A percentile compares a stretch with the other conserved stretches of the same genome.
These are phyloP conservation scores for Neonectria hederae DNA, from an alignment of 2,329 filamentous ascomycete genomes.

Conservation along the genomic window DNA sequence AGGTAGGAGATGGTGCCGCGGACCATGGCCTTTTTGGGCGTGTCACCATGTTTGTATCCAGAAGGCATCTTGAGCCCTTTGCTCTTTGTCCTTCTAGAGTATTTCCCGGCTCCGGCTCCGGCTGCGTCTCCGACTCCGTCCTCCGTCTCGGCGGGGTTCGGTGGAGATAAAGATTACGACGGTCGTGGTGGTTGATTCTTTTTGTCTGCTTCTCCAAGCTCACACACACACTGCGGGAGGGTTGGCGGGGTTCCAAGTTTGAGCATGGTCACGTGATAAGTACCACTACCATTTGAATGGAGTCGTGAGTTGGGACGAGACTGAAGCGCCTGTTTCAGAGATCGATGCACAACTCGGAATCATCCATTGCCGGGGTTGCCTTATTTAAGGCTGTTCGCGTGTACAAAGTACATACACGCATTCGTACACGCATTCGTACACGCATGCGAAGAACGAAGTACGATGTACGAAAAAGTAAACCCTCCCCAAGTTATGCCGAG, in stretches of 20 bases:
- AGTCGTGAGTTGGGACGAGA: neutral
- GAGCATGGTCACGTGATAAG: slow-evolving; percentile 34
- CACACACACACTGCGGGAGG: slow-evolving; percentile 21
- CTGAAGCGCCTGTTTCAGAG: neutral
- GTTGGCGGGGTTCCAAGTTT: slow-evolving; percentile 18
- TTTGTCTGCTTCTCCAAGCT: slow-evolving; percentile 43
- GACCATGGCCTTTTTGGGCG: slow-evolving; percentile 51
- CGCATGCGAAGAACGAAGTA: neutral
- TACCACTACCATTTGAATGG: neutral
- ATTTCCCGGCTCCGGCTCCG: neutral
- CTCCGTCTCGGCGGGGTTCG: slow-evolving; percentile 24
- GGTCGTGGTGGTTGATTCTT: slow-evolving; percentile 46
- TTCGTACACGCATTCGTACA: neutral
- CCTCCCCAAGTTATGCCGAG: neutral
- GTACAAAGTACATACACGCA: neutral
- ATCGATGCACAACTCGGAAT: neutral
- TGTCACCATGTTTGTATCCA: slow-evolving; percentile 51
- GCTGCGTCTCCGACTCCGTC: slow-evolving; percentile 7
- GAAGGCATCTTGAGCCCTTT: slow-evolving; percentile 36
- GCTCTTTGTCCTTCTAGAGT: neutral
- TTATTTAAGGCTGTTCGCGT: neutral
- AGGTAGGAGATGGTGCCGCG: slow-evolving; percentile 53
- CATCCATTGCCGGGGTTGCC: neutral
- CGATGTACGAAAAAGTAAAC: neutral
- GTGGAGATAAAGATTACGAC: slow-evolving; percentile 39